phyloP scores from a whole-genome alignment of 768 basidiomycete genomes.

The Pulveroboletus sp. region DNA sequence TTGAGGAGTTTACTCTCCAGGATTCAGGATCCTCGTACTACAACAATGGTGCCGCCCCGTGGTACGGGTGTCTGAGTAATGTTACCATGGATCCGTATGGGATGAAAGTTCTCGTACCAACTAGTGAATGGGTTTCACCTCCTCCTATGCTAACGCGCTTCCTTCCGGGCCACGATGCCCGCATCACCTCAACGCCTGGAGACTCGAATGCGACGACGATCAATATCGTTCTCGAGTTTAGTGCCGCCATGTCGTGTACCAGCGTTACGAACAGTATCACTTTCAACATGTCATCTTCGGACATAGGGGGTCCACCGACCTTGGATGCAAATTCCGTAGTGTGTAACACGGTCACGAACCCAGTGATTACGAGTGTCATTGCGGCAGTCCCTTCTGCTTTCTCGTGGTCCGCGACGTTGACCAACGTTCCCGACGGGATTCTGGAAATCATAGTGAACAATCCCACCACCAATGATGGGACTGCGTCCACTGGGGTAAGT shows the following conservation, averaged over 20 bases:
- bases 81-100: constrained; percentile 70
- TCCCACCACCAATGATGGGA: constrained; percentile 38
- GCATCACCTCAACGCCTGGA: constrained; percentile 41
- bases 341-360: constrained; percentile 48
- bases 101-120: constrained; percentile 79
- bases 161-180: constrained; percentile 80
- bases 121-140: constrained; percentile 60
- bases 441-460: constrained; percentile 66
- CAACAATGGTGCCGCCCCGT: constrained; percentile 55
- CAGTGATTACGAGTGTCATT: constrained; percentile 45
- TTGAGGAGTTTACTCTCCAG: constrained; percentile 67
- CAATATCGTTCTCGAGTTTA: constrained; percentile 76
- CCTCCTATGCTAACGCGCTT: constrained; percentile 76
- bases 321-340: constrained; percentile 39
- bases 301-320: constrained; percentile 51
- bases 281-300: constrained; percentile 67
- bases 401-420: constrained; percentile 71
- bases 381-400: constrained; percentile 57
- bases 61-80: constrained; percentile 63
- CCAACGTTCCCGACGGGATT: constrained; percentile 77
- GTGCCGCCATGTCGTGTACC: constrained; percentile 65
- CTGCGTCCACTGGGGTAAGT: constrained; percentile 54
- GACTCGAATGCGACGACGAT: constrained; percentile 52
- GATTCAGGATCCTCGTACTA: constrained; percentile 63
- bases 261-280: constrained; percentile 59